Base-by-base conservation (phyloP, 257 asterid genomes). In the Linderniella brevidens region DNA sequence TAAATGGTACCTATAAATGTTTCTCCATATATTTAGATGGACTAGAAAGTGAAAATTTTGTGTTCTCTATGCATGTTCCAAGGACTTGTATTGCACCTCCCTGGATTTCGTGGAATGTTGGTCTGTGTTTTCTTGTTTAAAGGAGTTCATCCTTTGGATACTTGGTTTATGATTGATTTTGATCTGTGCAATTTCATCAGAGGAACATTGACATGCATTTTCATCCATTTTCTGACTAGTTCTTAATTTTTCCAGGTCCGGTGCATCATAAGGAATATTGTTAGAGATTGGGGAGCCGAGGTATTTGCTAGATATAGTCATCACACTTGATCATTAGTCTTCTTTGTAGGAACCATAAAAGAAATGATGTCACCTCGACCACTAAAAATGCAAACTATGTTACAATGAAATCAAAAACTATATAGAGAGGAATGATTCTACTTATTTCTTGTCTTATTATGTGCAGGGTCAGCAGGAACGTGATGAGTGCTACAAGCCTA, bases 231-330 rank as follows among this genome's bases (percentile, higher is more conserved):
- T 47, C 12, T 48, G 41, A 37, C 14, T 46, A 19, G 40, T 15
- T 46, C 49, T 29, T 50, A 12, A 9, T 4, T 60, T 57, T 62
- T 25, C 15, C 78, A 88, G 98, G 96, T 88, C 52, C 80, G 98
- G 35, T 80, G 98, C 75, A 79, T 88, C 60, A 77, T 88, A 60
- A 75, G 98, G 71, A 84, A 84, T 57, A 84, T 84, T 59, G 92
- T 88, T 60, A 75, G 98, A 73, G 98, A 88, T 67, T 88, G 98
- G 98, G 94, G 92, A 41, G 57, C 79, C 19, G 98, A 84, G 98
- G 98, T 88, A 69, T 45, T 66, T 16, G n/a, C n/a, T n/a, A n/a
- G n/a, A n/a, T n/a, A 42, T 56, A 42, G 46, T 10, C 42, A 29
- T 58, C 69, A 61, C 32, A 29, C 47, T 37, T 55, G 11, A 38